Conservation (phyloP, 768 basidiomycete species). For the Naganishia vaughanmartiniae region DNA sequence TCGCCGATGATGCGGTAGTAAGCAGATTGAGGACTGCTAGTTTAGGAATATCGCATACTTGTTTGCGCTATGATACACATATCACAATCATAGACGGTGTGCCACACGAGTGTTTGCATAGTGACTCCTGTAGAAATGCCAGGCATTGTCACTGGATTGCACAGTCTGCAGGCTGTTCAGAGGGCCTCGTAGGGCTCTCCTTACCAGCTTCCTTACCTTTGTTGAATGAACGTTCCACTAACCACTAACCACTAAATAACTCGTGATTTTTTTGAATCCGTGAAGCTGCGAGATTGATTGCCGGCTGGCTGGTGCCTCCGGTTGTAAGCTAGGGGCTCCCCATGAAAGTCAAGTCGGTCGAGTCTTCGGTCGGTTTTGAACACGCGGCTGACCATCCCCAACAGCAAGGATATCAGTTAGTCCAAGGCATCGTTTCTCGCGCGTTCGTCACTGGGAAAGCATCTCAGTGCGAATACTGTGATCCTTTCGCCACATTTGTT, state of each 20-base stretch:
- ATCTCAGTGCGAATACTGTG: background rate
- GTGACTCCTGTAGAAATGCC: no score
- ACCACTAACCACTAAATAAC: no score
- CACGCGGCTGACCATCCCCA: conserved; percentile 1
- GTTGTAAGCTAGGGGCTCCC: conserved; percentile 1
- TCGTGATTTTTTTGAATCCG: background rate
- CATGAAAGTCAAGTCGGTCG: background rate
- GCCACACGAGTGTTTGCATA: no score
- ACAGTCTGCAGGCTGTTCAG: no score
- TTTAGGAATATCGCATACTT: no score
- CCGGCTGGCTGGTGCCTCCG: conserved; percentile 7
- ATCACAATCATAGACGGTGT: no score
- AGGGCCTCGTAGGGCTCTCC: no score
- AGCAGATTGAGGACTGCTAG: background rate
- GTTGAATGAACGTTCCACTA: no score
- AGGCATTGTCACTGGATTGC: no score
- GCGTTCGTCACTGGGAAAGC: background rate
- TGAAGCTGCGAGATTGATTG: background rate
- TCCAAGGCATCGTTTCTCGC: background rate
- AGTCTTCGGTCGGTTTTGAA: background rate
- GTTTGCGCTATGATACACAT: no score
- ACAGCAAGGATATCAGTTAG: background rate
- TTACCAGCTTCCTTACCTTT: no score
- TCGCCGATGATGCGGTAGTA: background rate
- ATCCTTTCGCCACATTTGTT: background rate